Conservation (phyloP, 2,329 filamentous ascomycete species). For the Penicillium italicum region DNA sequence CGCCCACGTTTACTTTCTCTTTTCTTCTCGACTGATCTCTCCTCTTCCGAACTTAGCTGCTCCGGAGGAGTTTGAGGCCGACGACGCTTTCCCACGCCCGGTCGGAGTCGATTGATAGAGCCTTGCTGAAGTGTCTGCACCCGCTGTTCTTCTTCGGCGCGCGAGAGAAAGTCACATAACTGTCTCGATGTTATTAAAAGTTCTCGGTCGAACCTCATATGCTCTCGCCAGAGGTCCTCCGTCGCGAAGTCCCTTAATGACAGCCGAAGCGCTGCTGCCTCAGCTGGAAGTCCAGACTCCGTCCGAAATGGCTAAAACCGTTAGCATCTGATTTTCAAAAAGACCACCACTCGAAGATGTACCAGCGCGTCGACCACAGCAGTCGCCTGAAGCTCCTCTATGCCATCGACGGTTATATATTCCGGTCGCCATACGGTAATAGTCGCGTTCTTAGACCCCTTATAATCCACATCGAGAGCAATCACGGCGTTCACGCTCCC, state of each 20-base stretch:
- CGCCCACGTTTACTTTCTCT: neutral
- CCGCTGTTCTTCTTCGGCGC: neutral
- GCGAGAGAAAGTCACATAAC: constrained; percentile 13
- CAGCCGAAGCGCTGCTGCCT: neutral
- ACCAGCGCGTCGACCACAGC: constrained; percentile 1
- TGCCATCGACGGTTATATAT: constrained; percentile 1
- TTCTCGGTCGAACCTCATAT: constrained; percentile 2
- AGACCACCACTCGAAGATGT: neutral
- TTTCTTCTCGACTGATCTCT: neutral
- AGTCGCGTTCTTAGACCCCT: constrained; percentile 6
- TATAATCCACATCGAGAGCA: constrained; percentile 7
- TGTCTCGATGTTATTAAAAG: constrained; percentile 9
- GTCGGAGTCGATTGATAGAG: neutral
- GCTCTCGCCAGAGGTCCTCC: neutral
- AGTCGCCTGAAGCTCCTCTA: neutral
- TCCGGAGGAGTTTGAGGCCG: neutral
- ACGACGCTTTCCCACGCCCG: neutral
- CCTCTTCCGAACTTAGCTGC: constrained; percentile 1
- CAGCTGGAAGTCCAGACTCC: constrained; percentile 6
- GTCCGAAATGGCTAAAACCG: constrained; percentile 2
- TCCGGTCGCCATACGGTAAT: constrained; percentile 2
- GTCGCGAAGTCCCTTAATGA: constrained; percentile 4
- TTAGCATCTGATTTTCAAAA: neutral
- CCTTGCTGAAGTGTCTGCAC: neutral
- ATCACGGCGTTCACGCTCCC: constrained; percentile 6